These are phyloP conservation scores for Naganishia cerealis DNA, from an alignment of 1,284 basidiomycete genomes.

Conservation along the genomic window DNA sequence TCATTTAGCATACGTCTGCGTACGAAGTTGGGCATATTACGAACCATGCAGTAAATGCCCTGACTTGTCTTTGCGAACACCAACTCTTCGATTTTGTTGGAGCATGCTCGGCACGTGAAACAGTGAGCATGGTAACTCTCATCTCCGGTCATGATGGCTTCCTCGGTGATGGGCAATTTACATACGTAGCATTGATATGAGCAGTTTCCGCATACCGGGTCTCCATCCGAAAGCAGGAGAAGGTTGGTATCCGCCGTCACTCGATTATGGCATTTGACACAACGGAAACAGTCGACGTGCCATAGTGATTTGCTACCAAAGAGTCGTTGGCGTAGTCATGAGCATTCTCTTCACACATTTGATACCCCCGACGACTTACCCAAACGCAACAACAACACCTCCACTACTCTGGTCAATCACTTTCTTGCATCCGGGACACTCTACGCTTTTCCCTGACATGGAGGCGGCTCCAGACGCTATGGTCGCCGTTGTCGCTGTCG, in stretches of 20 bases:
- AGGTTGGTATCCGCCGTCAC: slow-evolving; percentile 86
- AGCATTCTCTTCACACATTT: background rate
- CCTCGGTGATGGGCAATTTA: slow-evolving; percentile 85
- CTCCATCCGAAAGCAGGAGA: slow-evolving; percentile 90
- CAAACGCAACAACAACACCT: slow-evolving; percentile 85
- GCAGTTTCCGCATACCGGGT: slow-evolving; percentile 93
- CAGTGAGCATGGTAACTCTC: slow-evolving; percentile 98
- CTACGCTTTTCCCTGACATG: slow-evolving; percentile 29
- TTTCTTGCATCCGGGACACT: slow-evolving; percentile 78
- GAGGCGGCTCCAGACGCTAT: slow-evolving; percentile 18
- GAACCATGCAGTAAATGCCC: slow-evolving; percentile 94
- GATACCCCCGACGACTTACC: slow-evolving; percentile 59
- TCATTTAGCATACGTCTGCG: slow-evolving; percentile 21
- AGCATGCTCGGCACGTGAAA: slow-evolving; percentile 95
- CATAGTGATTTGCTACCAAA: slow-evolving; percentile 49
- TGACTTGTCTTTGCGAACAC: slow-evolving; percentile 98
- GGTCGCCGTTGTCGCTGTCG: slow-evolving; percentile 16
- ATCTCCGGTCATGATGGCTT: slow-evolving; percentile 98
- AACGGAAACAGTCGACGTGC: slow-evolving; percentile 57
- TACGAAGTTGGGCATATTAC: slow-evolving; percentile 19
- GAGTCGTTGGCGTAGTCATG: slow-evolving; percentile 5
- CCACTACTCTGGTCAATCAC: slow-evolving; percentile 80
- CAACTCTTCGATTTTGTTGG: slow-evolving; percentile 90
- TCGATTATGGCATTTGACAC: slow-evolving; percentile 58
- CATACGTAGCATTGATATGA: slow-evolving; percentile 95